Base-by-base conservation (phyloP, 192 early-diverging fungal genomes). In the Coemansia guatemalensis region DNA sequence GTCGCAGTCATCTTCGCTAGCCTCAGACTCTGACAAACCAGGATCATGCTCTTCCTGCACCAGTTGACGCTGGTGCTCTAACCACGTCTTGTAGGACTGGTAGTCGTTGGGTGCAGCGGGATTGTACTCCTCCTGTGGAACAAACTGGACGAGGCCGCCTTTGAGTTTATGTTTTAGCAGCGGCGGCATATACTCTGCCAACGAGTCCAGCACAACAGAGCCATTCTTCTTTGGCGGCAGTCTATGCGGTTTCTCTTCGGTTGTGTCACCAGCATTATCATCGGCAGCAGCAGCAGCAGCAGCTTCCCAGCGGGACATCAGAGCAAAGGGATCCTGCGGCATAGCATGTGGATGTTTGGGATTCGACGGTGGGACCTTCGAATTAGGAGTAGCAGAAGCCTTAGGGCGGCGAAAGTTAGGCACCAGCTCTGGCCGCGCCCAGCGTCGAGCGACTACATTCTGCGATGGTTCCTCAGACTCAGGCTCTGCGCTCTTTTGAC, bases 41-140 rank as follows among this genome's bases (percentile, higher is more conserved):
- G 39, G 22, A 53, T 44, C 3, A n/a, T 53, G 18, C 12, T 27
- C 11, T 8, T 2, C 22, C 12, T 30, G 24, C 51, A 9, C 18
- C 44, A 41, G 32, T 48, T 51, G 32, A 8, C 18, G 52, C 23
- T 68, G 62, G 26, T 33, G 52, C 52, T 27, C 30, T 11, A 57
- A n/a, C 77, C 77, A 80, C 17, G 23, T 25, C 32, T 64, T 65
- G 65, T 74, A 80, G 18, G 35, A 20, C 48, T 71, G 68, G 35
- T 80, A 80, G 54, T 49, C 26, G 65, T 71, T 80, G 33, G 77
- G 77, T 23, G 35, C 53, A 1, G 62, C 61, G 5, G 77, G 72
- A 21, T 65, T 67, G 55, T 80, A 80, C 62, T 62, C 72, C 12
- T 41, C 71, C 22, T 61, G 41, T 17, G 68, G 78, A 51, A 71